Evolutionary conservation across 345 rosid genomes (phyloP).

Genomic region (Euphorbia tirucalli): DNA sequence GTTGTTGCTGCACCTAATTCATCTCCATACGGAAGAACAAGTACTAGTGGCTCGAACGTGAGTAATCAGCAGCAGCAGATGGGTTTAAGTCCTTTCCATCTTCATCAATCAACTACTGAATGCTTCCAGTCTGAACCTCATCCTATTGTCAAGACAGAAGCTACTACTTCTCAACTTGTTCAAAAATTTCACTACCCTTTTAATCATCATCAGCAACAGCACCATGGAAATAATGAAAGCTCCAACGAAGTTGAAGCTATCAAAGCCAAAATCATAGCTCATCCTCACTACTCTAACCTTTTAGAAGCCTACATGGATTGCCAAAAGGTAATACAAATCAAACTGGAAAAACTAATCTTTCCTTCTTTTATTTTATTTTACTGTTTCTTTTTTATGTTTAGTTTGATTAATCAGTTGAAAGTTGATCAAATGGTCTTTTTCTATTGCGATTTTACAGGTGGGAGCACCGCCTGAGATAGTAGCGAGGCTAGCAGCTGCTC

Average conservation of each 20-base stretch:
- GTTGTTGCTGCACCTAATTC: slow-evolving; percentile 45
- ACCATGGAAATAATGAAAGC: slow-evolving; percentile 42
- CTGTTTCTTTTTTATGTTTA: too few relatives aligned
- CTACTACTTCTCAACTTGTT: slow-evolving; percentile 45
- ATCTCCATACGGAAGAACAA: slow-evolving; percentile 47
- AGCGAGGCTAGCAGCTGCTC: slow-evolving; percentile 59
- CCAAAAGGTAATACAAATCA: slow-evolving; percentile 59
- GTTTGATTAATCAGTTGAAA: too few relatives aligned
- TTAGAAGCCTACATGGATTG: slow-evolving; percentile 94
- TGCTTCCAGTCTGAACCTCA: slow-evolving; percentile 58
- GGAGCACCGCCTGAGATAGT: slow-evolving; percentile 95
- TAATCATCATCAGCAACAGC: slow-evolving; percentile 32
- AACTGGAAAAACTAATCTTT: not conserved
- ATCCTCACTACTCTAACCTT: slow-evolving; percentile 85
- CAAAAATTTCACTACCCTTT: slow-evolving; percentile 58
- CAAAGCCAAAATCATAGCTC: slow-evolving; percentile 91
- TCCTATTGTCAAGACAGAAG: slow-evolving; percentile 75
- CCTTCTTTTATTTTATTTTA: too few relatives aligned
- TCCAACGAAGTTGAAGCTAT: slow-evolving; percentile 61
- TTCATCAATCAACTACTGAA: slow-evolving; percentile 44
- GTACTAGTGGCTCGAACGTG: slow-evolving; percentile 31
- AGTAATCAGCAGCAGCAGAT: slow-evolving; percentile 40
- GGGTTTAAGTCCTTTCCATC: slow-evolving; percentile 41
- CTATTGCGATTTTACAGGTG: slow-evolving; percentile 39
- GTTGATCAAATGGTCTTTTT: too few relatives aligned